Base-by-base conservation (phyloP, 208 protist species). In the Leishmania gerbilli region DNA sequence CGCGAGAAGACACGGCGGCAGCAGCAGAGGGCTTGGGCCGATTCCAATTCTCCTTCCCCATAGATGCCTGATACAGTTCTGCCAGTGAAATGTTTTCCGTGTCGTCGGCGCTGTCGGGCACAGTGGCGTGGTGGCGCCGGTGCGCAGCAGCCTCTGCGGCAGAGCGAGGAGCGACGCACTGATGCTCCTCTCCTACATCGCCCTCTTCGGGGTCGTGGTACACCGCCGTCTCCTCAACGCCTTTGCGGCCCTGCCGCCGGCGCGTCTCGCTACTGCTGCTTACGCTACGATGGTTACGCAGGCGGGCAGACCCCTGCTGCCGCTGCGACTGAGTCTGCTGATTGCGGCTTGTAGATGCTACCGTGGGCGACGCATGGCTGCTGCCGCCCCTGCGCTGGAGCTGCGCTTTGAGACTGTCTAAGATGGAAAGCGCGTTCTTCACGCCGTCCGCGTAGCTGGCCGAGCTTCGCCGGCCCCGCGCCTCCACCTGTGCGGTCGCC, bases 401-500 rank as follows among this genome's bases (percentile, higher is more conserved):
- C 79, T 89, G 88, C 60, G 79, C 86, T 37, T 88, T 87, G 7
- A 95, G 82, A 42, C 88, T 82, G 37, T 92, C 87, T 9, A 96
- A 69, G 49, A 96, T 91, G 27, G 88, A 92, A 58, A 96, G 83
- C n/a, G 91, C 92, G 40, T 90, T 91, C n/a, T 79, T 88, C 11
- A 96, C 91, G 19, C 89, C 89, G 37, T 91, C 88, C 3, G 90
- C 83, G 60, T 92, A 90, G 69, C 67, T 85, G 17, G 76, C 56
- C 31, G 82, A 82, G 74, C 78, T 81, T 78, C 68, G 81, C 71
- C 65, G 65, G 47, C 60, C 76, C 8, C 82, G 79, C 37, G 74
- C 74, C 27, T 82, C 79, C 53, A 24, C 82, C 47, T 69, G 74
- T 4, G 75, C 62, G 6, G 77, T 60, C 60, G 71, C 34, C 75